phyloP scores from a whole-genome alignment of 257 asterid species.

The Verbena officinalis region DNA sequence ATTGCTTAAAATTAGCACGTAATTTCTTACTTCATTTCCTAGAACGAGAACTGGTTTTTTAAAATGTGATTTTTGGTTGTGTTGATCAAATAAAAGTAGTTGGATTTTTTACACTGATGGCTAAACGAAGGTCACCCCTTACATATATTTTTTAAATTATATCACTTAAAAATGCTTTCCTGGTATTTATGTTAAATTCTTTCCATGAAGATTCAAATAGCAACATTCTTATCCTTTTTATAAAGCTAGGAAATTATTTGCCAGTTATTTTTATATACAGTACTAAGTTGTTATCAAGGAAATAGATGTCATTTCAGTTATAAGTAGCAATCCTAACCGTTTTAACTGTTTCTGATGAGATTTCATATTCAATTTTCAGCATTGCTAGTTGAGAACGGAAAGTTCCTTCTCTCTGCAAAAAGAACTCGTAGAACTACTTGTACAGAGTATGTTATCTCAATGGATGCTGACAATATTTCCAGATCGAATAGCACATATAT shows the following conservation, averaged over 20 bases:
- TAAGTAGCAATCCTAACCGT: not conserved
- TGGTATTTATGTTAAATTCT: not conserved
- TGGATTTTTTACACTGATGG: slow-evolving; percentile 7
- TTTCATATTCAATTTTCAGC: slow-evolving; percentile 47
- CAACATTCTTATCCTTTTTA: too few species aligned
- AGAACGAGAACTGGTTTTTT: not conserved
- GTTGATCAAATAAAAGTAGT: not conserved
- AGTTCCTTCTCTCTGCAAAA: slow-evolving; percentile 96
- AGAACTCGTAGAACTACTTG: slow-evolving; percentile 93
- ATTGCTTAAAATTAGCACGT: not conserved
- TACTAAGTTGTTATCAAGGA: too few species aligned
- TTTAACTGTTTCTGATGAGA: slow-evolving; percentile 18
- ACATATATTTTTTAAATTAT: not conserved
- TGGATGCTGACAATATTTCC: slow-evolving; percentile 89
- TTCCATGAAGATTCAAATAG: too few species aligned
- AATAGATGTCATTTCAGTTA: too few species aligned
- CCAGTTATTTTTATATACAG: too few species aligned
- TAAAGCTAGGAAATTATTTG: too few species aligned
- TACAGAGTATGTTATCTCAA: slow-evolving; percentile 93
- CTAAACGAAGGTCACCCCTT: not conserved
- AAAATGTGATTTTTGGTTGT: not conserved
- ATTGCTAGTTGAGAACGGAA: slow-evolving; percentile 89
- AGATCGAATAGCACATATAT: slow-evolving; percentile 89
- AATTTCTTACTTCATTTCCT: not conserved
- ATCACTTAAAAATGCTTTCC: not conserved